These are phyloP conservation scores for Firmiana major DNA, from an alignment of 345 rosid species.

Conservation along the genomic window DNA sequence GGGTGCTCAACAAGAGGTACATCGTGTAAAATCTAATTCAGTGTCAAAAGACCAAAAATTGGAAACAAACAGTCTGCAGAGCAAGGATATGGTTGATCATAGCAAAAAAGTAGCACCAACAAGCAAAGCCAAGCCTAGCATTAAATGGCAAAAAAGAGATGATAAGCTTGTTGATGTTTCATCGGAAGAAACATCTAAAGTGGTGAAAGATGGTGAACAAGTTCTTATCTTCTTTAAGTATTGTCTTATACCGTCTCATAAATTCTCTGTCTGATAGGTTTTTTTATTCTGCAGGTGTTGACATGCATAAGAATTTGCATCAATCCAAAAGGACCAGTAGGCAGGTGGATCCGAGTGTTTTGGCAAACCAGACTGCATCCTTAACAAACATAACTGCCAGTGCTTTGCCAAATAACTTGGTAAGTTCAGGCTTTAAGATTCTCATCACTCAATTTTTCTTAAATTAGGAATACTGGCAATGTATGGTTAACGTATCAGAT, in stretches of 20 bases:
- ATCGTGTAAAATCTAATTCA: constrained; percentile 27
- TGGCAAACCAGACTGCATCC: constrained; percentile 27
- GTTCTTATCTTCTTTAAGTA: not conserved
- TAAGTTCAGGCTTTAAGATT: constrained; percentile 28
- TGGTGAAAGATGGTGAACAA: constrained; percentile 27
- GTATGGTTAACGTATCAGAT: constrained; percentile 7
- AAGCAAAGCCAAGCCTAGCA: constrained; percentile 32
- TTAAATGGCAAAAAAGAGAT: constrained; percentile 37
- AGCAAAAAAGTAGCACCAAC: constrained; percentile 27
- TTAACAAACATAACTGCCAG: constrained; percentile 27
- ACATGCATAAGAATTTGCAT: constrained; percentile 28
- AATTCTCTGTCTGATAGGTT: constrained; percentile 12
- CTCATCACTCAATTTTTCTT: not conserved
- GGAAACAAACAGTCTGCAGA: constrained; percentile 24
- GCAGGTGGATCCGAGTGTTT: constrained; percentile 32
- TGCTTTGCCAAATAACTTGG: constrained; percentile 32
- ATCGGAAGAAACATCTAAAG: constrained; percentile 27
- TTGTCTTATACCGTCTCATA: constrained; percentile 5
- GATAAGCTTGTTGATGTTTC: constrained; percentile 30
- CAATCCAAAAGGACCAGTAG: constrained; percentile 32
- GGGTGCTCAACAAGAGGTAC: constrained; percentile 26
- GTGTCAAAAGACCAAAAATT: constrained; percentile 26
- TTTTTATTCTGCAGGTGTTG: constrained; percentile 43
- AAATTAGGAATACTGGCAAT: not conserved
- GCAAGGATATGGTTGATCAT: constrained; percentile 22